Percentiles rank a stretch among this genome's conserved stretches.
These are phyloP conservation scores for Gillenia trifoliata DNA, from an alignment of 306 rosid genomes.

Conservation along the genomic window DNA sequence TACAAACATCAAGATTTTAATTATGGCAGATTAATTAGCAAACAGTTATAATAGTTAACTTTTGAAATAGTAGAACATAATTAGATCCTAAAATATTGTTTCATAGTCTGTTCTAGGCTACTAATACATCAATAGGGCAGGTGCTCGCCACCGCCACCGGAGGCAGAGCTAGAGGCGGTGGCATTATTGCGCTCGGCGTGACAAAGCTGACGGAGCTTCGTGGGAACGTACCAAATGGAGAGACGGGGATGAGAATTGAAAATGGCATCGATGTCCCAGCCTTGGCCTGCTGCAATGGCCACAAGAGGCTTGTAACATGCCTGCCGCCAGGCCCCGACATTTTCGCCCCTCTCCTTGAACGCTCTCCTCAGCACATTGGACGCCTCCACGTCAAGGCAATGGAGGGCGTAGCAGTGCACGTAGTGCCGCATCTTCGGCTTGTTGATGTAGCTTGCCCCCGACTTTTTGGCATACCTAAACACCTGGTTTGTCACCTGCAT, in stretches of 20 bases:
- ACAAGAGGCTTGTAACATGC: constrained; percentile 87
- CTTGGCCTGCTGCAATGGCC: constrained; percentile 66
- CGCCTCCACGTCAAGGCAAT: too few species aligned
- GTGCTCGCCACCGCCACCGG: constrained; percentile 28
- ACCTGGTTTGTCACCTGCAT: constrained; percentile 85
- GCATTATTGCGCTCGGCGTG: constrained; percentile 65
- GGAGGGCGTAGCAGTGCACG: too few species aligned
- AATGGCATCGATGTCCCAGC: constrained; percentile 92
- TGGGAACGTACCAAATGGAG: constrained; percentile 89
- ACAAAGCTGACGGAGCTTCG: constrained; percentile 93
- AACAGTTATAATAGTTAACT: too few species aligned
- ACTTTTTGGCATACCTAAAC: constrained; percentile 77
- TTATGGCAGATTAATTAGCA: too few species aligned
- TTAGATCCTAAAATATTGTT: too few species aligned
- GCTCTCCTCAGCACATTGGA: constrained; percentile 64
- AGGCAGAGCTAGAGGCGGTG: constrained; percentile 52
- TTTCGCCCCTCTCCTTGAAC: constrained; percentile 78
- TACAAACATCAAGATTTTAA: too few species aligned
- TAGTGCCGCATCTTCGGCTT: constrained; percentile 99
- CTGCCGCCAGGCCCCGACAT: constrained; percentile 87
- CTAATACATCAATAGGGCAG: constrained; percentile 44
- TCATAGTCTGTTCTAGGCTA: too few species aligned
- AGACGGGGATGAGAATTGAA: constrained; percentile 79
- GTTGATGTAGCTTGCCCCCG: constrained; percentile 92
- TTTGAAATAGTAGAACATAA: too few species aligned